A percentile compares a stretch with the other conserved stretches of the same genome.
Evolutionary conservation across 345 rosid species (phyloP).

Genomic region (Sonneratia alba): DNA sequence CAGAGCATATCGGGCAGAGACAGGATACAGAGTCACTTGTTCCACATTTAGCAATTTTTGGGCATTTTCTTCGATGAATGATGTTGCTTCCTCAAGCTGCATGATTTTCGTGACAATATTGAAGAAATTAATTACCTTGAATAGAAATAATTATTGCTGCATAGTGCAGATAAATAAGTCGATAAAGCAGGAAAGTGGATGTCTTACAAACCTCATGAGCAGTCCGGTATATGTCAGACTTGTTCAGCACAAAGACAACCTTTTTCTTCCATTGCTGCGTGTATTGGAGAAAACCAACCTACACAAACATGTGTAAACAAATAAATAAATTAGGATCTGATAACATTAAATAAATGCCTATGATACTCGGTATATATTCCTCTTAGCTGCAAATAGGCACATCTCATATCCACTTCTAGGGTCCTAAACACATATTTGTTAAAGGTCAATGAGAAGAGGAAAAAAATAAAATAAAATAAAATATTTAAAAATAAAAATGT

Average conservation of each 20-base stretch:
- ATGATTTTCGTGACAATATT: conserved; percentile 2
- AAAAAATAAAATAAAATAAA: neutral
- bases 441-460: neutral
- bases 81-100: conserved; percentile 86
- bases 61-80: conserved; percentile 66
- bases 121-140: neutral
- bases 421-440: neutral
- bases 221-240: conserved; percentile 82
- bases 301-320: conserved; percentile 12
- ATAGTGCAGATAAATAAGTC: neutral
- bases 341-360: neutral
- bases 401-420: neutral
- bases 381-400: neutral
- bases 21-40: conserved; percentile 60
- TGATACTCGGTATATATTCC: neutral
- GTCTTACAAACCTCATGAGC: conserved; percentile 49
- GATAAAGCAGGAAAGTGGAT: conserved; percentile 4
- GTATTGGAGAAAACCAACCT: conserved; percentile 90
- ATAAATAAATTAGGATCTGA: neutral
- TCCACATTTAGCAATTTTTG: conserved; percentile 68
- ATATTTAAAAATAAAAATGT: too few relatives aligned
- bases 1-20: conserved; percentile 80
- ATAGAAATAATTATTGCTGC: neutral
- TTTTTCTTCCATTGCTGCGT: conserved; percentile 96
- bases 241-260: conserved; percentile 80